Evolutionary conservation across 1,284 basidiomycete genomes (phyloP).

Genomic region (Sanghuangporus weigelae): DNA sequence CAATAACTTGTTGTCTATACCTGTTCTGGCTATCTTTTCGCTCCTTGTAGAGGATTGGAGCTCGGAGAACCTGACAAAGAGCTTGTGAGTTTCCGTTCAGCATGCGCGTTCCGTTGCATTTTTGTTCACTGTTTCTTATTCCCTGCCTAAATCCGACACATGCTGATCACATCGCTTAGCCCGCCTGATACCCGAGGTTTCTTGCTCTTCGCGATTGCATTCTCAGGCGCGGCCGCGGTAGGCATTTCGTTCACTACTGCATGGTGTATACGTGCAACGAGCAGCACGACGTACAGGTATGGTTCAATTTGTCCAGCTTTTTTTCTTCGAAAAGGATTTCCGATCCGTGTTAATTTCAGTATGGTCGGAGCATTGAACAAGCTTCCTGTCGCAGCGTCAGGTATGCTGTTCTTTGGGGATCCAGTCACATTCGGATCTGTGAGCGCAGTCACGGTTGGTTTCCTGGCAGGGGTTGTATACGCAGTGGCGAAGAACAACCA

Average conservation of each 20-base stretch:
- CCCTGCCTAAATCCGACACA: slow-evolving; percentile 11
- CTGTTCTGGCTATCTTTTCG: slow-evolving; percentile 82
- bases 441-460: slow-evolving; percentile 83
- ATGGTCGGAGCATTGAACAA: slow-evolving; percentile 99
- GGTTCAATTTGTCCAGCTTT: slow-evolving; percentile 18
- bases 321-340: background rate
- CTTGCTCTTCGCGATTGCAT: slow-evolving; percentile 84
- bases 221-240: slow-evolving; percentile 95
- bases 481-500: slow-evolving; percentile 89
- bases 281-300: slow-evolving; percentile 94
- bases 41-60: slow-evolving; percentile 91
- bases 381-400: slow-evolving; percentile 93
- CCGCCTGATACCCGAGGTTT: slow-evolving; percentile 78
- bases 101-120: background rate
- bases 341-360: slow-evolving; percentile 34
- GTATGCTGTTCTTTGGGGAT: slow-evolving; percentile 96
- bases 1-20: slow-evolving; percentile 95
- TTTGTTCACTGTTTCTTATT: background rate
- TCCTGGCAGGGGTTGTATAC: slow-evolving; percentile 88
- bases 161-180: slow-evolving; percentile 37
- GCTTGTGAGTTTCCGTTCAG: slow-evolving; percentile 59
- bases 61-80: slow-evolving; percentile 66
- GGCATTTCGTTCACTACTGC: slow-evolving; percentile 98
- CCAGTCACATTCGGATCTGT: slow-evolving; percentile 83
- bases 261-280: slow-evolving; percentile 96